A percentile compares a stretch with the other conserved stretches of the same genome.
phyloP scores from a whole-genome alignment of 331 rosid genomes.

The Rosa hybrid region DNA sequence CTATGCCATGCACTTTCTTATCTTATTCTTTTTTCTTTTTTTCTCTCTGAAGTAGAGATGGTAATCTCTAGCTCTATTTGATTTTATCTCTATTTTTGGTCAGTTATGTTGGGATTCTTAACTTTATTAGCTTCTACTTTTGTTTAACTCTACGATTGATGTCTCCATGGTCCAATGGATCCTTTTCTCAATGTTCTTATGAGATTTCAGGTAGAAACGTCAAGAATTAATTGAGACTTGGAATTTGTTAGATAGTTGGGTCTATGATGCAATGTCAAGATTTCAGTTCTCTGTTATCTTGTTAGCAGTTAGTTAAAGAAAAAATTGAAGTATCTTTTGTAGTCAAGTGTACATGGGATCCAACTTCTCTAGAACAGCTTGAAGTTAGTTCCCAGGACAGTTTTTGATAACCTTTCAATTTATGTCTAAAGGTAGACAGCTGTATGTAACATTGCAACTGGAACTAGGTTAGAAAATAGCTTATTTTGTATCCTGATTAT shows the following conservation, averaged over 20 bases:
- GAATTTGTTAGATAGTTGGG: neutral
- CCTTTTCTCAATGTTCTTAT: neutral
- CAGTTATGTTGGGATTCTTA: neutral
- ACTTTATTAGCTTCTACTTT: neutral
- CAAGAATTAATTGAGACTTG: neutral
- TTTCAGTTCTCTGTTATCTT: neutral
- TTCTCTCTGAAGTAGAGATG: neutral
- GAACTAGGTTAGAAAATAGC: neutral
- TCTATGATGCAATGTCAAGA: neutral
- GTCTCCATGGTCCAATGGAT: neutral
- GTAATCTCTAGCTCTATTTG: neutral
- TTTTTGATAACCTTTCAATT: neutral
- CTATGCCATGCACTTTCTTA: neutral
- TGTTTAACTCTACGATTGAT: neutral
- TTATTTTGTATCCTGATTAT: constrained; percentile 1
- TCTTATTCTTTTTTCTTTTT: neutral
- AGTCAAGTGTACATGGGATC: neutral
- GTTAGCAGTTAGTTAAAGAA: neutral
- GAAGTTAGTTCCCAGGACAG: neutral
- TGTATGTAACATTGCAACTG: neutral
- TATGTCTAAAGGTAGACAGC: neutral
- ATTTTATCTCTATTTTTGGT: neutral
- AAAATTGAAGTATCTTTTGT: neutral
- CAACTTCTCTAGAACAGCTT: neutral
- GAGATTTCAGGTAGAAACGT: neutral